Evolutionary conservation across 164 flowering plant genomes (phyloP).

Genomic region (Buxus sempervirens): DNA sequence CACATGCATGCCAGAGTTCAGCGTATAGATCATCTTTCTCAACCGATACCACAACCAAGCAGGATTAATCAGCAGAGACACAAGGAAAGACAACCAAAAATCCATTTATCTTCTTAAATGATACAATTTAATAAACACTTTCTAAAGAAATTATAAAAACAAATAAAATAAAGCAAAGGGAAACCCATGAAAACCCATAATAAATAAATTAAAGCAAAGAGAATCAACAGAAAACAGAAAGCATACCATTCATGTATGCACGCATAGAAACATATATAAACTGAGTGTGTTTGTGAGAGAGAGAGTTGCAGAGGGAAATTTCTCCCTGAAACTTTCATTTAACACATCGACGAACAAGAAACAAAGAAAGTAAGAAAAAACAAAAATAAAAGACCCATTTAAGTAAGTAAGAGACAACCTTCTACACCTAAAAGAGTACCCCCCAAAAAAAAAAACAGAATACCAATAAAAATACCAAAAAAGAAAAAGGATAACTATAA

Average conservation of each 20-base stretch:
- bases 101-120: not conserved
- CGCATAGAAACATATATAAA: no score
- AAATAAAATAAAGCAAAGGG: not conserved
- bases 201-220: no score
- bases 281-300: no score
- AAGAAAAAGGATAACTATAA: not conserved
- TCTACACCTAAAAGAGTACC: no score
- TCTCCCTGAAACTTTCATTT: no score
- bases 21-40: conserved; percentile 24
- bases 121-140: not conserved
- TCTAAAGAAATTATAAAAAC: not conserved
- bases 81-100: not conserved
- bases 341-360: not conserved
- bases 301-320: no score
- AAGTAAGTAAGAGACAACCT: no score
- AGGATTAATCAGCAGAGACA: not conserved
- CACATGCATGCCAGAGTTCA: conserved; percentile 60
- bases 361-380: not conserved
- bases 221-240: no score
- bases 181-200: not conserved
- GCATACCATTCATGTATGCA: no score
- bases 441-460: no score
- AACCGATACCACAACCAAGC: conserved; percentile 14
- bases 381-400: not conserved
- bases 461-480: not conserved